phyloP scores from a whole-genome alignment of 2,329 filamentous ascomycete species.

The Ascosphaera acerosa region DNA sequence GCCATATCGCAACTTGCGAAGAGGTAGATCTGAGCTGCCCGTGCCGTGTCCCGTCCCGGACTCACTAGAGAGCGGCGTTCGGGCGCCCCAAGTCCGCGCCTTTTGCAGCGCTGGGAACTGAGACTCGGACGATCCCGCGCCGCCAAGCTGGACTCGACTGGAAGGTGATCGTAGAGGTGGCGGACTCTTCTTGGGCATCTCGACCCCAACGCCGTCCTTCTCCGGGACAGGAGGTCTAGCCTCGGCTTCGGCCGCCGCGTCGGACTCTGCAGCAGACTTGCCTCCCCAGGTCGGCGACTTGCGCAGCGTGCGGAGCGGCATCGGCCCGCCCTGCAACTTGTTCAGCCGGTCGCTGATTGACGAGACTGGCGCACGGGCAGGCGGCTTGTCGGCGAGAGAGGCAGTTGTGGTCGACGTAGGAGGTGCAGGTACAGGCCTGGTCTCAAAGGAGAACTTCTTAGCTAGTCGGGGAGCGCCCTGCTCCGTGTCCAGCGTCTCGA shows the following conservation, averaged over 20 bases:
- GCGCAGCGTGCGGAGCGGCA: background rate
- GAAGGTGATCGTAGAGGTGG: background rate
- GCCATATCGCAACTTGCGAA: too few relatives aligned
- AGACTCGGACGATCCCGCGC: too few relatives aligned
- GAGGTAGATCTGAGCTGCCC: too few relatives aligned
- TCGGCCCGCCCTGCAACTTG: background rate
- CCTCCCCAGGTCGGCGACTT: slow-evolving; percentile 1
- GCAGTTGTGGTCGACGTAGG: too few relatives aligned
- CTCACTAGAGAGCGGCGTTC: too few relatives aligned
- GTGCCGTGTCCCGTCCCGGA: too few relatives aligned
- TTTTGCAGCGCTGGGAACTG: background rate
- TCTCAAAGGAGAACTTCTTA: background rate
- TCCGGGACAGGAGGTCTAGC: background rate
- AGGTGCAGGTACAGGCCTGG: background rate
- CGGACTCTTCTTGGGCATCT: slow-evolving; percentile 1
- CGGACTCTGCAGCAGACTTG: too few relatives aligned
- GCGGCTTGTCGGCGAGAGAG: too few relatives aligned
- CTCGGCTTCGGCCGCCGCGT: too few relatives aligned
- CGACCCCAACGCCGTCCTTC: background rate
- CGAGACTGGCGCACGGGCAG: too few relatives aligned
- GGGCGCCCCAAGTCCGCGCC: background rate
- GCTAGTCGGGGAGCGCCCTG: background rate
- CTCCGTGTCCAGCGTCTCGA: too few relatives aligned
- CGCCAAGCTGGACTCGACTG: background rate
- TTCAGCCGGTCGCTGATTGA: slow-evolving; percentile 1